Conservation (phyloP, 306 rosid species). For the Dalbergia cochinchinensis region DNA sequence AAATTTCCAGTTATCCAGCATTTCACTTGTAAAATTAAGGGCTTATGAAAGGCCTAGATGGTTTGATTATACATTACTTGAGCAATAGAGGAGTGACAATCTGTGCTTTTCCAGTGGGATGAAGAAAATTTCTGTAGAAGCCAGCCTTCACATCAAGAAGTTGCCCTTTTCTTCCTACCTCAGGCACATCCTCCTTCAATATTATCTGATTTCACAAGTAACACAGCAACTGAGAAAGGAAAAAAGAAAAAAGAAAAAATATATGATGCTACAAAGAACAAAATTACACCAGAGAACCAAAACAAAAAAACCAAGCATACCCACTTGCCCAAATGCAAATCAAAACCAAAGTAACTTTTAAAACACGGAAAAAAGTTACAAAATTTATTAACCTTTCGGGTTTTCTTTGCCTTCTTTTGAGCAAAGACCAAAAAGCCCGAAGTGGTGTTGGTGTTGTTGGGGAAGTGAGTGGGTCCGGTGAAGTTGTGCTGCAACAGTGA, state of each 20-base stretch:
- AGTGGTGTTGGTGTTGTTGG: constrained; percentile 48
- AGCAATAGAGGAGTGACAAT: constrained; percentile 77
- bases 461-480: constrained; percentile 49
- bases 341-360: not conserved
- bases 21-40: not conserved
- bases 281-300: not conserved
- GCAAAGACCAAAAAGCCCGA: constrained; percentile 58
- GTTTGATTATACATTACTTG: constrained; percentile 69
- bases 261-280: constrained; percentile 19
- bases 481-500: constrained; percentile 55
- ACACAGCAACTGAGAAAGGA: not conserved
- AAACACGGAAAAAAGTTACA: not conserved
- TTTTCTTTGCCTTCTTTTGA: constrained; percentile 82
- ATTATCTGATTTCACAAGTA: constrained; percentile 69
- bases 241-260: not conserved
- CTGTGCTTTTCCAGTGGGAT: constrained; percentile 82
- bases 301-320: constrained; percentile 4
- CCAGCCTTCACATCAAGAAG: constrained; percentile 85
- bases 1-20: too few relatives aligned
- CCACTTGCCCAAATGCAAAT: constrained; percentile 30
- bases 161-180: constrained; percentile 79
- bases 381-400: constrained; percentile 63
- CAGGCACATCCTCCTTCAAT: constrained; percentile 78
- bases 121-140: constrained; percentile 78
- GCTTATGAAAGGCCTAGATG: constrained; percentile 1